These are phyloP conservation scores for Pseudomicrostroma phylloplanum DNA, from an alignment of 1,284 basidiomycete genomes.

Conservation along the genomic window DNA sequence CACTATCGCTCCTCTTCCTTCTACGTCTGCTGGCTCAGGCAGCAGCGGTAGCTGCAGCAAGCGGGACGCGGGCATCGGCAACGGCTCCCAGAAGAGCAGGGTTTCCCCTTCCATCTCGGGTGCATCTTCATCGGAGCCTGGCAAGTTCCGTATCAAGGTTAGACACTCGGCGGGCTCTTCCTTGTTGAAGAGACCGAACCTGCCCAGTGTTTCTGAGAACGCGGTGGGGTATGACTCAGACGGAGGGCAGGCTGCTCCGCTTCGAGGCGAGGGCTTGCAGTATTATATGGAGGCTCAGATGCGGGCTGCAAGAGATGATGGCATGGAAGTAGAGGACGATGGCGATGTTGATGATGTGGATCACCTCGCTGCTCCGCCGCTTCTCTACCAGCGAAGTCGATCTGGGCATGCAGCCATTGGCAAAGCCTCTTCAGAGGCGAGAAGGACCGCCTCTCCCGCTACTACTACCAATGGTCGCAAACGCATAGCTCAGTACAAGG, in stretches of 20 bases:
- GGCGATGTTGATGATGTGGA: constrained; percentile 7
- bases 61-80: too few species aligned
- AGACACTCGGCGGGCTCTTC: constrained; percentile 5
- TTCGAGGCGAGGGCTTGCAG: too few species aligned
- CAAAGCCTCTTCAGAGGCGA: background rate
- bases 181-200: background rate
- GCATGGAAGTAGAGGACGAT: background rate
- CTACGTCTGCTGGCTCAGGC: too few species aligned
- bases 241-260: background rate
- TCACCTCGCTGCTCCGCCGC: background rate
- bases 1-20: too few species aligned
- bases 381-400: constrained; percentile 4
- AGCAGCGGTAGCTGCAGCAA: too few species aligned
- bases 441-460: background rate
- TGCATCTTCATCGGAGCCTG: background rate
- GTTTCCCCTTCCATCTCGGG: too few species aligned
- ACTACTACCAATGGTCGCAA: background rate
- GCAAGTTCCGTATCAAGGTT: background rate
- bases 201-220: background rate
- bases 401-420: constrained; percentile 1
- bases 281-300: background rate
- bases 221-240: background rate
- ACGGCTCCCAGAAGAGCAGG: too few species aligned
- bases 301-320: background rate
- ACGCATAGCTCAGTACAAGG: background rate